Percentiles rank a stretch among this genome's conserved stretches.
Evolutionary conservation across 768 basidiomycete species (phyloP).

Genomic region (Termitomyces sp.): DNA sequence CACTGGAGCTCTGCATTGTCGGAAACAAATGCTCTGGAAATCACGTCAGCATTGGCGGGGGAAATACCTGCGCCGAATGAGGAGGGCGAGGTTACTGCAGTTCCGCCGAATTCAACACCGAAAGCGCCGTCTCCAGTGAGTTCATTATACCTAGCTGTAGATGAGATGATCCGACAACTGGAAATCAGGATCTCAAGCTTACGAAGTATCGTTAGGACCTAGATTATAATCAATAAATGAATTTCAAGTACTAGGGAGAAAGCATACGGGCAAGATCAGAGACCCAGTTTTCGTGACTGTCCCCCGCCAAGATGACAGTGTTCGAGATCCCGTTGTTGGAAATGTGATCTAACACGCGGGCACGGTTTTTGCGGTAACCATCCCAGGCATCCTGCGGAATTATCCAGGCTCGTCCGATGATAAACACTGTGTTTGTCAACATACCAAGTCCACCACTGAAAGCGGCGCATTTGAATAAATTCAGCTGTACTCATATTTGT

Average conservation of each 20-base stretch:
- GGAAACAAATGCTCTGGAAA: background rate
- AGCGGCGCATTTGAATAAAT: too few species aligned
- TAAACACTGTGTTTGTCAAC: background rate
- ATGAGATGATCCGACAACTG: background rate
- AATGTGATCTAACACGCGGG: background rate
- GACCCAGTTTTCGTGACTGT: background rate
- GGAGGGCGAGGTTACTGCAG: background rate
- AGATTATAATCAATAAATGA: background rate
- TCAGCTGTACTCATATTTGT: background rate
- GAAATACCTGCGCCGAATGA: background rate
- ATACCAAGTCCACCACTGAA: background rate
- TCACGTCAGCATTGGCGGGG: background rate
- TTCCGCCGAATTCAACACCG: background rate
- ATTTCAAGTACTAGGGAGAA: background rate
- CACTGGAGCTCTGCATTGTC: background rate
- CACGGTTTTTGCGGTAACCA: background rate
- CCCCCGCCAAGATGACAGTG: background rate
- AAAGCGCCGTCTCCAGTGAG: background rate
- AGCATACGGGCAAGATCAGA: background rate
- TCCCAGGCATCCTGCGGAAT: background rate
- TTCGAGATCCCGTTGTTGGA: background rate
- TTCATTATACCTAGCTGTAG: background rate
- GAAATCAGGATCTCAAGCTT: background rate
- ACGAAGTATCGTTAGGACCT: constrained; percentile 1
- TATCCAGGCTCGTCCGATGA: background rate